phyloP scores from a whole-genome alignment of 768 basidiomycete species.

The Scleroderma bovista region DNA sequence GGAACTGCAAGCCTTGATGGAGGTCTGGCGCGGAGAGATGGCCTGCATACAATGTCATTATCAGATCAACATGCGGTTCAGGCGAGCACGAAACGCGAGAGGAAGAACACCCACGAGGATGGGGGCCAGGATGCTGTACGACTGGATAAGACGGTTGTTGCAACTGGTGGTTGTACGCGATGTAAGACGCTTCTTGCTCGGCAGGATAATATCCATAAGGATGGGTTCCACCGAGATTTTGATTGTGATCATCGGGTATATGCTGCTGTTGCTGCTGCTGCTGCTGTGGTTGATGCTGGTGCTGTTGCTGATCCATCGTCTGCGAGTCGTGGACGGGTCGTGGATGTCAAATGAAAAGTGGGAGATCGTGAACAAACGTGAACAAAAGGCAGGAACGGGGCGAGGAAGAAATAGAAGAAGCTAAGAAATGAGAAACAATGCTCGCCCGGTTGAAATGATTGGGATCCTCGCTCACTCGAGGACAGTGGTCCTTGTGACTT shows the following conservation, averaged over 20 bases:
- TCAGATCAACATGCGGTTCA: conserved; percentile 62
- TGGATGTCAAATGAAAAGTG: conserved; percentile 29
- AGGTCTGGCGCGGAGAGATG: conserved; percentile 62
- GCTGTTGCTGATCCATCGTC: conserved; percentile 40
- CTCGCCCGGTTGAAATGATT: conserved; percentile 14
- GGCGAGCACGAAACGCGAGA: conserved; percentile 34
- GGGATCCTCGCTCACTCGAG: conserved; percentile 25
- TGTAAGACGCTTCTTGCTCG: conserved; percentile 53
- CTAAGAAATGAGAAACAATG: conserved; percentile 26
- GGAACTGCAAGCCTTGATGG: conserved; percentile 58
- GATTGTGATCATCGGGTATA: conserved; percentile 45
- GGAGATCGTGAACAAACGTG: conserved; percentile 31
- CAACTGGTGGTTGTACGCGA: conserved; percentile 47
- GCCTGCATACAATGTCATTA: conserved; percentile 53
- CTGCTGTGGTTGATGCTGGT: conserved; percentile 39
- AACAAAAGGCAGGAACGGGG: conserved; percentile 29
- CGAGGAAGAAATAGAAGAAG: conserved; percentile 30
- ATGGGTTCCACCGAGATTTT: conserved; percentile 34
- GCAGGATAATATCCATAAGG: conserved; percentile 48
- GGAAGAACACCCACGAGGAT: conserved; percentile 66
- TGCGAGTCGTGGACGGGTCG: conserved; percentile 31
- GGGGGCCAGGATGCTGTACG: conserved; percentile 50
- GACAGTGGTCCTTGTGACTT: conserved; percentile 19
- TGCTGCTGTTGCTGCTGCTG: conserved; percentile 39
- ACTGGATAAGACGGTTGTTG: conserved; percentile 47